Base-by-base conservation (phyloP, 164 flowering plant genomes). In the Nymphaea thermarum region DNA sequence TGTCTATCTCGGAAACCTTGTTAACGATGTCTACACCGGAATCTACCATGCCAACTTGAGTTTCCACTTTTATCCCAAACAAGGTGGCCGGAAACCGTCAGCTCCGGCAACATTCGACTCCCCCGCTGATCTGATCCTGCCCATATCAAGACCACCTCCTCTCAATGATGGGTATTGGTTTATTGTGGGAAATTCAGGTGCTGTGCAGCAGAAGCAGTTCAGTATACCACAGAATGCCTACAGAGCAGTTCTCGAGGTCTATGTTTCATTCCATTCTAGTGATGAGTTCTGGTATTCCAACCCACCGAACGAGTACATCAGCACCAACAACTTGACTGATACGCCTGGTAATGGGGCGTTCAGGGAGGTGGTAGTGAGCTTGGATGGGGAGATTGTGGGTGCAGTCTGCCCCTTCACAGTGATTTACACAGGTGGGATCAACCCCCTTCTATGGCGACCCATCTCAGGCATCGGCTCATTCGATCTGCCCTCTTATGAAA, bases 401-500 rank as follows among this genome's bases (percentile, higher is more conserved):
- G 90, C 91, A 3, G 75, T 94, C 25, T 91, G 88, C 86, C 98
- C 98, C 60, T 91, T 94, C 70, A 88, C 95, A 57, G 98, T 93
- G 75, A 70, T 93, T 16, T 91, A 75, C 61, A 91, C 97, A 5
- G 96, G 98, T 43, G 98, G 97, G 25, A 60, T 88, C 59, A 89
- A 87, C 80, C 97, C 97, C 8, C 84, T 89, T 3, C 72, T 94
- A 4, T 94, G 97, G 98, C 80, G 90, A 67, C 98, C 97, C 2
- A 87, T 94, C 55, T 77, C 88, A 2, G 97, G 77, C 15, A 93
- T 91, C 73, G 97, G 96, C 0, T 93, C 98, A 1, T 93, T 89
- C 67, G 78, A 93, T 79, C 87, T 93, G 16, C 96, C 97, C 15
- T 66, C 93, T 8, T 93, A 93, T 71, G 90, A 93, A 65, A 87